Conservation (phyloP, 257 asterid genomes). For the Knoxia roxburghii region DNA sequence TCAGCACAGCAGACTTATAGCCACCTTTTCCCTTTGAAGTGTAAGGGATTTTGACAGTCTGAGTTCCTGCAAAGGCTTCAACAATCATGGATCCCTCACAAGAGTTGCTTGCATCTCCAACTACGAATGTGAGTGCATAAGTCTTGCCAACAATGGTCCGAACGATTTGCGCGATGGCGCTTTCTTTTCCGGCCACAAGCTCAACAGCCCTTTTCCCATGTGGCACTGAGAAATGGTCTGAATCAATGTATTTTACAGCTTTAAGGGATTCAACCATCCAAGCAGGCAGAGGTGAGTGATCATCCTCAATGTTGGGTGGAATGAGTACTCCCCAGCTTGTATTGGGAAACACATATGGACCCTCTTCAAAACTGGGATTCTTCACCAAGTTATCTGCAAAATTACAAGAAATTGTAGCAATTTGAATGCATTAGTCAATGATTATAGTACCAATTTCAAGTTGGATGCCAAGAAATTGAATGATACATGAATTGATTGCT, state of each 20-base stretch:
- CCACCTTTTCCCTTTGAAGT: constrained; percentile 93
- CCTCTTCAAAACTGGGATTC: constrained; percentile 90
- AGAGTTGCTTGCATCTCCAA: constrained; percentile 87
- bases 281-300: constrained; percentile 86
- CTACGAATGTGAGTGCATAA: constrained; percentile 62
- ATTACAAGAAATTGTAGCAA: constrained; percentile 3
- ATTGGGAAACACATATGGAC: constrained; percentile 84
- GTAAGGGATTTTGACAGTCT: constrained; percentile 69
- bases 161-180: constrained; percentile 86
- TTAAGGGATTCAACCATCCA: constrained; percentile 97
- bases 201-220: constrained; percentile 71
- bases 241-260: constrained; percentile 81
- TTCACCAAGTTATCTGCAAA: constrained; percentile 68
- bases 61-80: constrained; percentile 83
- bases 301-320: constrained; percentile 93
- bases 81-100: constrained; percentile 91
- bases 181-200: constrained; percentile 90
- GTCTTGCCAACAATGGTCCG: constrained; percentile 62
- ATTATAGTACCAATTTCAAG: neutral
- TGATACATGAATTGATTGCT: neutral
- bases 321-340: constrained; percentile 89
- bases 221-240: constrained; percentile 85
- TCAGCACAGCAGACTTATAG: constrained; percentile 63
- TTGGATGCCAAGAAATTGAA: neutral
- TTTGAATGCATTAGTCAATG: constrained; percentile 9